phyloP scores from a whole-genome alignment of 2,329 filamentous ascomycete species.

The Truncatella angustata region DNA sequence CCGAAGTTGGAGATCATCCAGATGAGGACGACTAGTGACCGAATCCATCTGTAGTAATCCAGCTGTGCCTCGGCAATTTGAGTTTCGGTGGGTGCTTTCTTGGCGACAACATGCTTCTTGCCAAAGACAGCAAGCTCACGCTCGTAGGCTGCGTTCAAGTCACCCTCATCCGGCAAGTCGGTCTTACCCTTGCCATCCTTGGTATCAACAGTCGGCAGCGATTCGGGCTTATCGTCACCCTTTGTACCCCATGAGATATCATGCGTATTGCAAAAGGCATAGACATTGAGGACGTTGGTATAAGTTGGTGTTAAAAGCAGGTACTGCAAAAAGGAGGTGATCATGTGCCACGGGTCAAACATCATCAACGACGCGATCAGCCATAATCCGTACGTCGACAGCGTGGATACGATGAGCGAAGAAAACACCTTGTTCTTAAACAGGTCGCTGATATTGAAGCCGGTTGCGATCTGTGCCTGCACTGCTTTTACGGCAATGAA shows the following conservation, averaged over 20 bases:
- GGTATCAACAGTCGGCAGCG: conserved; percentile 81
- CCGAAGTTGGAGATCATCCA: conserved; percentile 98
- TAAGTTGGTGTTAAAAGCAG: conserved; percentile 93
- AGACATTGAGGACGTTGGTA: conserved; percentile 98
- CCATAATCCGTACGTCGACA: conserved; percentile 92
- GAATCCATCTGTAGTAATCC: conserved; percentile 97
- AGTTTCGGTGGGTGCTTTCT: conserved; percentile 53
- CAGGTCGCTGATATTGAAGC: conserved; percentile 69
- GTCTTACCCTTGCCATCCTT: conserved; percentile 91
- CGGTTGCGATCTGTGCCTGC: conserved; percentile 63
- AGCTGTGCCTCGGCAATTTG: conserved; percentile 79
- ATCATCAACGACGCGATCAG: conserved; percentile 88
- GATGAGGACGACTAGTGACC: conserved; percentile 83
- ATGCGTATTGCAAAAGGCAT: conserved; percentile 98
- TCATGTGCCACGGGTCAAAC: conserved; percentile 99
- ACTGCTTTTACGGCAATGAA: conserved; percentile 92
- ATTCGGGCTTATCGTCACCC: conserved; percentile 93
- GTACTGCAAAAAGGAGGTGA: conserved; percentile 94
- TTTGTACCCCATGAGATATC: conserved; percentile 98
- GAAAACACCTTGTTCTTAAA: conserved; percentile 90
- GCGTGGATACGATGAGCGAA: conserved; percentile 87
- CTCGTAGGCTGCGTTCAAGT: conserved; percentile 94
- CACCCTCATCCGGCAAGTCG: conserved; percentile 90
- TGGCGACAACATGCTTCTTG: conserved; percentile 71
- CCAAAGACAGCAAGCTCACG: conserved; percentile 74